Evolutionary conservation across 805 yeast species (phyloP), one percentile per base, ranked within the genome.

Genomic region (Sungouiella thailandica): DNA sequence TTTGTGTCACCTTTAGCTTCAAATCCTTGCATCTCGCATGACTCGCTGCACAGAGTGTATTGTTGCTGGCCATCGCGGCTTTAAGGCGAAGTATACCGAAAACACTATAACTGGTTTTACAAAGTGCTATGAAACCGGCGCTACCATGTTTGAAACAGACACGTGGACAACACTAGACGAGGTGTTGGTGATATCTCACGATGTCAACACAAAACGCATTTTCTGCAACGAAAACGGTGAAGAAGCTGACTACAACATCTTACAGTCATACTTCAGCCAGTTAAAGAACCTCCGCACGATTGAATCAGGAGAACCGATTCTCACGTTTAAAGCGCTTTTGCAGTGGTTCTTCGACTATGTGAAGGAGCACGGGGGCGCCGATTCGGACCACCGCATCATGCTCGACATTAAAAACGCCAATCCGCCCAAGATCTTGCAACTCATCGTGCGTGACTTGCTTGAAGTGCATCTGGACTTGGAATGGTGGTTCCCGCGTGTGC

Each of bases 61-160:
- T 0, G 58, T 65, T 7, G 55, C 57, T 5, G 72, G 72, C 30
- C 72, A 66, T 39, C 53, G 72, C 31, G 72, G 72, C 0, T 66
- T 59, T 46, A 66, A 66, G 38, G 67, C 57, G 23, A 47, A 55
- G 29, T 60, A 56, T 35, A 53, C 67, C 4, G 72, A 66, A 41
- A 66, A 66, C 43, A 63, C 71, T 7, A 15, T 66, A 13, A 13
- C 31, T 5, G 70, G 70, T 6, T 66, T 66, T 41, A 43, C 46
- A 13, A 51, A 58, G 30, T 64, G 71, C 37, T 64, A 39, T 38
- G 52, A 51, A 11, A 30, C 60, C 13, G 71, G 70, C 5, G 71
- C 69, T 23, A 54, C 60, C 16, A 44, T 49, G 6, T 50, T 66
- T 27, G 72, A 66, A 36, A 66, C 72, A n/a, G 72, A 66, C 42